Conservation (phyloP, 495 filamentous ascomycete genomes). For the Tuber calosporum region DNA sequence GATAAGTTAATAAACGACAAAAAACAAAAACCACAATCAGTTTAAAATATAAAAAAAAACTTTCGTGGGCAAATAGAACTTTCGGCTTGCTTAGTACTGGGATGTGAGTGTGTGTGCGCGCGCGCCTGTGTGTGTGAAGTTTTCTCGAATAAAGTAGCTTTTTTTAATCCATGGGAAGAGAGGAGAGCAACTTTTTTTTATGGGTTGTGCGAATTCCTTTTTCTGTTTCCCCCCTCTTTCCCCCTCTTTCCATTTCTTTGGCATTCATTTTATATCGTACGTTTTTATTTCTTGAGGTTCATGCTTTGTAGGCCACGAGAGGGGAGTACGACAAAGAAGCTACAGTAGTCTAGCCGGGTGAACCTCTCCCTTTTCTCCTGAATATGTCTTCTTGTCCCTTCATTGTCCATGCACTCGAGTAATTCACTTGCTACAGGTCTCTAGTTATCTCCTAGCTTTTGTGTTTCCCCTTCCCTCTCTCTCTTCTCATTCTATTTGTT, state of each 20-base stretch:
- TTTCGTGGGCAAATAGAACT: slow-evolving; percentile 7
- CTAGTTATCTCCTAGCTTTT: not conserved
- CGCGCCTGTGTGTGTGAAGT: not conserved
- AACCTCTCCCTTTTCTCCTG: slow-evolving; percentile 19
- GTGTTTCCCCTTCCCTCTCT: not conserved
- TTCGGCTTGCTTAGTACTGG: slow-evolving; percentile 17
- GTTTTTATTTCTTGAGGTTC: slow-evolving; percentile 41
- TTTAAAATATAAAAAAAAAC: slow-evolving; percentile 31
- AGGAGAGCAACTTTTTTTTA: slow-evolving; percentile 9
- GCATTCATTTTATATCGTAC: slow-evolving; percentile 33
- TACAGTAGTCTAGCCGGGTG: not conserved
- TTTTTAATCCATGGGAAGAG: slow-evolving; percentile 15
- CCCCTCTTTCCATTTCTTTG: slow-evolving; percentile 11
- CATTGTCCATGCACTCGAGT: not conserved
- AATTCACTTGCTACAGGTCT: not conserved
- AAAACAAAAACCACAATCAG: slow-evolving; percentile 34
- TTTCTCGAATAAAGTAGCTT: not conserved
- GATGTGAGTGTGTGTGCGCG: not conserved
- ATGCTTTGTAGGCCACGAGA: slow-evolving; percentile 40
- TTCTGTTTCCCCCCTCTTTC: slow-evolving; percentile 17
- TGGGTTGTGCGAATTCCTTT: not conserved
- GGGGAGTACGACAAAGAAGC: slow-evolving; percentile 39
- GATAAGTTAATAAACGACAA: slow-evolving; percentile 9
- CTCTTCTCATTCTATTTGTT: not conserved
- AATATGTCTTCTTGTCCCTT: not conserved